Base-by-base conservation (phyloP, 1,284 basidiomycete species). In the Trametes pubescens region DNA sequence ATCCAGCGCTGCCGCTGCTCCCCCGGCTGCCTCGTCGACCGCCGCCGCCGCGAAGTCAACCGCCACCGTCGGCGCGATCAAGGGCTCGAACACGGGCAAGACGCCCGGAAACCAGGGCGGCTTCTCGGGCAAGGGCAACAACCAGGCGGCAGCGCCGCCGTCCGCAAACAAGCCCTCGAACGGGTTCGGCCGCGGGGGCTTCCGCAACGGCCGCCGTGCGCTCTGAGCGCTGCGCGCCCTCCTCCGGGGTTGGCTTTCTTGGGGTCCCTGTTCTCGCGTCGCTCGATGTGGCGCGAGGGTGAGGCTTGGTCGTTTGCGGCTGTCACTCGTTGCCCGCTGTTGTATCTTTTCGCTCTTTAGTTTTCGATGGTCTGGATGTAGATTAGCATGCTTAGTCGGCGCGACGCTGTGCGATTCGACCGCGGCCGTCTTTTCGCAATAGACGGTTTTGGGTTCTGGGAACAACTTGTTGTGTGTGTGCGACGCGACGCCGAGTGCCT, bases 31-130 rank as follows among this genome's bases (percentile, higher is more conserved):
- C 21, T 43, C 64, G 46, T 59, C 68, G 32, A 51, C 64, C 38
- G 57, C 62, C 32, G 64, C 60, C 53, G 65, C 62, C 44, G 62
- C 62, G 64, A 69, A 68, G 62, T 32, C 29, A n/a, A 46, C 64
- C 49, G 62, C 68, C 26, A 51, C 64, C 38, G 57, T 64, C 32
- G 64, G 61, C 53, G 65, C 62, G 43, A 64, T 64, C 65, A 69
- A 68, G 62, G 67, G 66, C 62, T 48, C 56, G 35, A 68, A 68
- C 64, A 66, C 68, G 22, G 70, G 66, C 64, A 67, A 61, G 51
- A 62, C 65, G 53, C 60, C 56, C 52, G 68, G 69, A 40, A 57
- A 57, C 32, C 65, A 71, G 65, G 68, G 62, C 35, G 64, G 66
- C 38, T 64, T 66, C 57, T 62, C 64, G 10, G 58, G 65, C 21